Base-by-base conservation (phyloP, 495 filamentous ascomycete genomes). In the Beverwykella pulmonaria region DNA sequence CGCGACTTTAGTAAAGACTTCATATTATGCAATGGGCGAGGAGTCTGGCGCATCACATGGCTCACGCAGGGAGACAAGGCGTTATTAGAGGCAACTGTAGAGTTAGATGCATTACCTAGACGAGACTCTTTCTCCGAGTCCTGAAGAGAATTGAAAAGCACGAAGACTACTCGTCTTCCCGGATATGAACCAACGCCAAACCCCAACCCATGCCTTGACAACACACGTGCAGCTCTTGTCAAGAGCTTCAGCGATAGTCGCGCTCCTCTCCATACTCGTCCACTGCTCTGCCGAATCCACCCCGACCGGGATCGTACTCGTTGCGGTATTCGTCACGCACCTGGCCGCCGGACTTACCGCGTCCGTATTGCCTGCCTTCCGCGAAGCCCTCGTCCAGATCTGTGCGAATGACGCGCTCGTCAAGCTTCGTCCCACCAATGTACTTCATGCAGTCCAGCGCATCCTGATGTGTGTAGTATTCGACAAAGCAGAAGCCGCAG, bases 401-500 rank as follows among this genome's bases (percentile, higher is more conserved):
- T n/a, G 94, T 95, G 41, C 94, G 84, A 69, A 98, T 97, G 68
- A 98, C 90, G 65, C 94, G 86, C 79, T 98, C 94, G 77, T 98
- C 94, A 32, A 98, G 82, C 80, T 98, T 98, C n/a, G 94, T 98
- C 36, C 94, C 94, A 34, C 95, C 95, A 70, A 98, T 87, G 72
- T 98, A 98, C 77, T 98, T 98, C 88, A 98, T 88, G 75, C 93
- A 97, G 72, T 98, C 94, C 32, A 98, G 80, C 6, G 94, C 94
- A 77, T 98, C 94, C 70, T 93, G 89, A 73, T 98, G 92, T 15
- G 87, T 98, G 79, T 98, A 98, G 78, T 98, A 98, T 77, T 98
- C 94, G 71, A 98, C 94, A 73, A 98, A 98, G 80, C 94, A 98
- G 80, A 98, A 98, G 12, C 94, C 94, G 78, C 94, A 98, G 4